These are phyloP conservation scores for Gentiana straminea DNA, from an alignment of 257 asterid genomes.

Conservation along the genomic window DNA sequence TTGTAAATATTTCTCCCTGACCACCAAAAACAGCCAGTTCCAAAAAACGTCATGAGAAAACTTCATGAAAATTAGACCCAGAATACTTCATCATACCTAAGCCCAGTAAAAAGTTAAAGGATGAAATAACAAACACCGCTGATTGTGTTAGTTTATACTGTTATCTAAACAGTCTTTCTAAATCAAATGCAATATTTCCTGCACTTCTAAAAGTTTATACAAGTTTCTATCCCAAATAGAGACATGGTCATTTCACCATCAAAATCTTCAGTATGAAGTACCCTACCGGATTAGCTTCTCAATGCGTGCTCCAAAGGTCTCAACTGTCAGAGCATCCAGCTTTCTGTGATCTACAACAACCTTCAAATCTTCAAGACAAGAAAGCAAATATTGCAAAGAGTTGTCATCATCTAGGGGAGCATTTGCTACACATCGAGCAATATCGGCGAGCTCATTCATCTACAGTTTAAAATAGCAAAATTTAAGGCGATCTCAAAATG, in stretches of 20 bases:
- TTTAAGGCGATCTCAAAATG: not conserved
- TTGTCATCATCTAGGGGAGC: constrained; percentile 87
- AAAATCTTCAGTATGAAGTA: not conserved
- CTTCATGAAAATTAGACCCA: no score
- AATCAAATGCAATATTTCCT: no score
- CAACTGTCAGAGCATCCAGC: constrained; percentile 89
- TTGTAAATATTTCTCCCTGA: constrained; percentile 93
- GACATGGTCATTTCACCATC: not conserved
- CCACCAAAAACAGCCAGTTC: not conserved
- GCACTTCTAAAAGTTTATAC: no score
- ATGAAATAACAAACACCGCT: no score
- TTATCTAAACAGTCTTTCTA: no score
- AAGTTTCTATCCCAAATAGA: no score
- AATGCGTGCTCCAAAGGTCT: constrained; percentile 97
- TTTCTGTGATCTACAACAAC: constrained; percentile 75
- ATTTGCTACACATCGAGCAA: constrained; percentile 89
- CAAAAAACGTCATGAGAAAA: not conserved
- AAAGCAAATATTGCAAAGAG: constrained; percentile 64
- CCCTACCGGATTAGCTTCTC: constrained; percentile 85
- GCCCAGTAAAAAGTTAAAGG: no score
- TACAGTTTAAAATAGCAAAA: constrained; percentile 20
- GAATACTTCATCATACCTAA: no score
- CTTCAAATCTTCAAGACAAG: constrained; percentile 96
- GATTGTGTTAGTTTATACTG: no score
- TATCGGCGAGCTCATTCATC: constrained; percentile 98